Conservation (phyloP, 139 green algal genomes). For the Tetradesmus obliquus region DNA sequence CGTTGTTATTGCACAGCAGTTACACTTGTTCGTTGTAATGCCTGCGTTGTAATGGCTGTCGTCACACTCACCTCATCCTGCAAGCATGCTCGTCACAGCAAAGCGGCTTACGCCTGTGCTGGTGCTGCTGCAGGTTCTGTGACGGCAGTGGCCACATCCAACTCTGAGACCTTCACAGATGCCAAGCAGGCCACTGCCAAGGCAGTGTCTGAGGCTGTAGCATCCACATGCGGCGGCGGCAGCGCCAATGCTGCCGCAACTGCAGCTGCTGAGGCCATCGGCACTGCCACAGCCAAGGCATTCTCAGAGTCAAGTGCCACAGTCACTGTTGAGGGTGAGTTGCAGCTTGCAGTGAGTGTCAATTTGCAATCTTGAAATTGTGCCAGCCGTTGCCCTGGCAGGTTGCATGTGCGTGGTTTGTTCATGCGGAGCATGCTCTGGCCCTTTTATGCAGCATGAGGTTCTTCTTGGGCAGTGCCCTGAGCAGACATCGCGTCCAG, state of each 20-base stretch:
- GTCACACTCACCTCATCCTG: too few relatives aligned
- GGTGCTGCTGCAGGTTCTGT: slow-evolving; percentile 33
- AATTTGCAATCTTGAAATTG: neutral
- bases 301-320: neutral
- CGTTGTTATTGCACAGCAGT: too few relatives aligned
- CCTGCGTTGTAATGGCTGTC: too few relatives aligned
- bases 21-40: too few relatives aligned
- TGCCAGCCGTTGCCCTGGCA: too few relatives aligned
- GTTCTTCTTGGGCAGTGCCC: too few relatives aligned
- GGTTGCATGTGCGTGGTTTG: too few relatives aligned
- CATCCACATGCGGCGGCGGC: slow-evolving; percentile 5
- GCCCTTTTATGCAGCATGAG: too few relatives aligned
- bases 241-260: neutral
- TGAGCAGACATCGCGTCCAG: too few relatives aligned
- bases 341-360: neutral
- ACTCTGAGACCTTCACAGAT: slow-evolving; percentile 15
- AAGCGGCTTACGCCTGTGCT: neutral
- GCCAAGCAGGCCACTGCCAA: neutral
- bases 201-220: slow-evolving; percentile 15
- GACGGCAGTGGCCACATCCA: slow-evolving; percentile 25
- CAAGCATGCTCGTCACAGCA: neutral
- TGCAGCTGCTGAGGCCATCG: neutral
- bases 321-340: slow-evolving; percentile 31
- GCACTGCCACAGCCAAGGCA: slow-evolving; percentile 17
- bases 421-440: too few relatives aligned